phyloP scores from a whole-genome alignment of 352 stramenopile species.

The Phytophthora sojae region DNA sequence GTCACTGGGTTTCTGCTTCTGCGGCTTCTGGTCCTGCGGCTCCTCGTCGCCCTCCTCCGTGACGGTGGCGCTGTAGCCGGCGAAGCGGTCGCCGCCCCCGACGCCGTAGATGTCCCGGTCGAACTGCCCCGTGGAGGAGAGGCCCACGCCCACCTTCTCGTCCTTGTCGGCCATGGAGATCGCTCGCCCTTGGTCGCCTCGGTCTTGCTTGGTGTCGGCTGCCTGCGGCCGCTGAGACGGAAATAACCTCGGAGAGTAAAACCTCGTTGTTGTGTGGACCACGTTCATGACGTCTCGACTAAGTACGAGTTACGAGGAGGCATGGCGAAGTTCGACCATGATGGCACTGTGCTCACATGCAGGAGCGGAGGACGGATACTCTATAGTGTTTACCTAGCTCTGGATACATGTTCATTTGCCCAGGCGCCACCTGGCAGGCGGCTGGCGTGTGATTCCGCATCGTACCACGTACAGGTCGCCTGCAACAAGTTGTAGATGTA shows the following conservation, averaged over 20 bases:
- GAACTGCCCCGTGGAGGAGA: slow-evolving; percentile 74
- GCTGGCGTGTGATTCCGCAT: not conserved
- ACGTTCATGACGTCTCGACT: not conserved
- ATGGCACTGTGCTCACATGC: no score
- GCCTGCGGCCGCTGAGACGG: not conserved
- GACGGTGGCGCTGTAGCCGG: slow-evolving; percentile 67
- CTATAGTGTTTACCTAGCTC: not conserved
- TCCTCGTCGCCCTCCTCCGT: slow-evolving; percentile 63
- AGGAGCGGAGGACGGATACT: not conserved
- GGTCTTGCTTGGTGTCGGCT: not conserved
- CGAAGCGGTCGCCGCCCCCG: slow-evolving; percentile 52
- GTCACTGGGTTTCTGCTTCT: slow-evolving; percentile 11
- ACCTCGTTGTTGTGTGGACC: not conserved
- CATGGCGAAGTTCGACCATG: not conserved
- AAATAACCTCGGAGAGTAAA: not conserved
- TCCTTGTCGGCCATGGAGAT: slow-evolving; percentile 51
- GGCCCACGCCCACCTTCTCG: slow-evolving; percentile 53
- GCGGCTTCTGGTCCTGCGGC: not conserved
- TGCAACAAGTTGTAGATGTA: not conserved
- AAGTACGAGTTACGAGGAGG: not conserved
- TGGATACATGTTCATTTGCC: not conserved
- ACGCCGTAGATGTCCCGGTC: slow-evolving; percentile 80
- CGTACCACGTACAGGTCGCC: not conserved
- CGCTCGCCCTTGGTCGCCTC: not conserved
- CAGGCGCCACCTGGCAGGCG: no score